Base-by-base conservation (phyloP, 768 basidiomycete genomes). In the Boletus vermiculosoides region DNA sequence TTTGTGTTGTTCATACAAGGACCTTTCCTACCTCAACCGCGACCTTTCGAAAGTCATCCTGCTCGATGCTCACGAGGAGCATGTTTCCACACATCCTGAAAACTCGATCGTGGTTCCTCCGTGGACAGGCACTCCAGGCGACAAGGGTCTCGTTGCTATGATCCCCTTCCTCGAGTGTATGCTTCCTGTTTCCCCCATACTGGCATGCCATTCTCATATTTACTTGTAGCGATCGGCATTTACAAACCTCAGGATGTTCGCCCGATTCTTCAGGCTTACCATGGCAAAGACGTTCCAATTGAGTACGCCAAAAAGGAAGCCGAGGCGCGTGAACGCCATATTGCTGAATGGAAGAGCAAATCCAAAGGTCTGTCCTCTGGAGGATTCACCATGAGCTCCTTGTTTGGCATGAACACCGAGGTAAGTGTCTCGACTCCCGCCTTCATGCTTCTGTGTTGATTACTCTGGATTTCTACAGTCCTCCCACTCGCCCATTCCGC, bases 131-230 rank as follows among this genome's bases (percentile, higher is more conserved):
- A 83, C 87, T 51, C 76, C 85, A 0, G 74, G 87, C 71, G 86
- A 87, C 70, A 83, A 78, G 60, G 92, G 90, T 0, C 83, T 98
- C 40, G 71, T 98, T 20, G 87, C 86, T n/a, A 82, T 98, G 80
- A 94, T 99, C 62, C 96, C 96, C 1, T 98, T 98, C 86, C 81
- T 99, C 5, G 97, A 98, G 77, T 94, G 94, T 79, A 65, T 52
- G 80, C 75, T 10, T n/a, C 7, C 30, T 22, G 48, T 16, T 58
- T 8, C 23, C 49, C 2, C 16, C 28, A 5, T 40, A 2, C 23
- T 16, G 2, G 18, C n/a, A 31, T 47, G 13, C 20, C 31, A 13
- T 54, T 28, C 34, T 54, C 40, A 60, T 25, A 0, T 20, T 34
- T 15, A 16, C 11, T 8, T 22, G 13, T 64, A 96, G 96, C 97